phyloP scores from a whole-genome alignment of 2,329 filamentous ascomycete species.

The Teratosphaeria destructans region DNA sequence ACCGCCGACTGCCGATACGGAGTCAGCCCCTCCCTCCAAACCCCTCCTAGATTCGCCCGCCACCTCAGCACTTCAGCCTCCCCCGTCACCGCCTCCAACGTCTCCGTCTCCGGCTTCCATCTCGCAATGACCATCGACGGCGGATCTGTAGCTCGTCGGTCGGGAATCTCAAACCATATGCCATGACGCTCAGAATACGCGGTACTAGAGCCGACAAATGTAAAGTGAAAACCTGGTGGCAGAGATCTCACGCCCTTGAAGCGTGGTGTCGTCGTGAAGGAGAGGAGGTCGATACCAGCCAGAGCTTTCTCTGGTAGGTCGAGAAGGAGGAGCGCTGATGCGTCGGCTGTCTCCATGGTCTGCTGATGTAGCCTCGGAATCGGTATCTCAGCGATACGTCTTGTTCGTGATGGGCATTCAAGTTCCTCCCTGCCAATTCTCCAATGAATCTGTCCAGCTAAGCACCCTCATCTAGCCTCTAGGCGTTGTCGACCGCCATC shows the following conservation, averaged over 20 bases:
- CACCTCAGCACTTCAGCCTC: slow-evolving; percentile 35
- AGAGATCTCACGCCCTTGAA: slow-evolving; percentile 53
- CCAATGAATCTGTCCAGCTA: too few relatives aligned
- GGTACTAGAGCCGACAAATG: slow-evolving; percentile 49
- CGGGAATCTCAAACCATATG: slow-evolving; percentile 47
- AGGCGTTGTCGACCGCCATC: too few relatives aligned
- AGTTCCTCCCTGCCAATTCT: neutral
- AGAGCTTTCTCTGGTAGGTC: slow-evolving; percentile 36
- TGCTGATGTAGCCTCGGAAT: neutral
- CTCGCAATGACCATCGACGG: slow-evolving; percentile 42
- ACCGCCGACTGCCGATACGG: slow-evolving; percentile 35
- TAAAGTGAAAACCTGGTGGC: slow-evolving; percentile 49
- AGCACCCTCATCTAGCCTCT: too few relatives aligned
- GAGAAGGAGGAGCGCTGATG: slow-evolving; percentile 30
- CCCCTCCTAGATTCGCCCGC: slow-evolving; percentile 45
- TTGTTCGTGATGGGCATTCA: neutral
- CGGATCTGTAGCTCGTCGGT: slow-evolving; percentile 6
- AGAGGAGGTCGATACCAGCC: slow-evolving; percentile 47
- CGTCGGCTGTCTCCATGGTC: slow-evolving; percentile 16
- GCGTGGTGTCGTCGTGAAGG: slow-evolving; percentile 51
- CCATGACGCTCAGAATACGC: slow-evolving; percentile 52
- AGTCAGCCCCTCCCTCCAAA: slow-evolving; percentile 45
- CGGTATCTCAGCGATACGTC: neutral
- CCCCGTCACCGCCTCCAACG: slow-evolving; percentile 33
- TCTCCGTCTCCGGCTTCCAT: slow-evolving; percentile 43